A percentile compares a stretch with the other conserved stretches of the same genome.
Conservation (phyloP, 352 stramenopile species). For the Saprolegnia parasitica region DNA sequence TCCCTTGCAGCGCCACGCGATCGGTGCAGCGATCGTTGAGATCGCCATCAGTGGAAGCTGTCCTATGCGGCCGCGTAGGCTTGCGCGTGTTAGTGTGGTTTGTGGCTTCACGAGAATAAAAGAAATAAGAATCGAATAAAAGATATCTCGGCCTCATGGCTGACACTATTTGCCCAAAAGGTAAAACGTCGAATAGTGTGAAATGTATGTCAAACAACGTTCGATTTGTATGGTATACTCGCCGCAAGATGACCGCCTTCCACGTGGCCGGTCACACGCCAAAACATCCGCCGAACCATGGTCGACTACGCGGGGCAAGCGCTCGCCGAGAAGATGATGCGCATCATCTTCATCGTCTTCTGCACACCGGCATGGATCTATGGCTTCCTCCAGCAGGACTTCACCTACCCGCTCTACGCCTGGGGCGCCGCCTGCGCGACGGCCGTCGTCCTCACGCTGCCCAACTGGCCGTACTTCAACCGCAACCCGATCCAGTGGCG, state of each 20-base stretch:
- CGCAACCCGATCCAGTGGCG: slow-evolving; percentile 78
- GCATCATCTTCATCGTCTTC: slow-evolving; percentile 64
- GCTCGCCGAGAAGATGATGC: slow-evolving; percentile 56
- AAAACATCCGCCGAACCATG: slow-evolving; percentile 37
- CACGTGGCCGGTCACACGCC: not conserved
- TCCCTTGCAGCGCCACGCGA: no score
- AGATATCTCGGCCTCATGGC: no score
- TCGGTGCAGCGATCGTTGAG: no score
- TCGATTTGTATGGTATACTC: slow-evolving; percentile 7
- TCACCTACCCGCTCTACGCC: slow-evolving; percentile 67
- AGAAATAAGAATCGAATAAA: no score
- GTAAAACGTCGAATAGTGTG: no score
- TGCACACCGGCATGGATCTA: slow-evolving; percentile 81
- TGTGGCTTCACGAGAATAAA: no score
- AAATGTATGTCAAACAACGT: not conserved
- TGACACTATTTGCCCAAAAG: no score
- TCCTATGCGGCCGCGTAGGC: no score
- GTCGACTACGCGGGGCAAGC: slow-evolving; percentile 84
- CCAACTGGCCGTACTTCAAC: slow-evolving; percentile 83
- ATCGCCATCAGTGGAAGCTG: no score
- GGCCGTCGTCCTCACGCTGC: slow-evolving; percentile 62
- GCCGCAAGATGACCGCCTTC: slow-evolving; percentile 16
- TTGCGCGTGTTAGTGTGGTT: no score
- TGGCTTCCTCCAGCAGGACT: slow-evolving; percentile 78
- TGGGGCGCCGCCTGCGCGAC: slow-evolving; percentile 57